These are phyloP conservation scores for Kazachstania sp. DNA, from an alignment of 1,139 yeast genomes.

Conservation along the genomic window DNA sequence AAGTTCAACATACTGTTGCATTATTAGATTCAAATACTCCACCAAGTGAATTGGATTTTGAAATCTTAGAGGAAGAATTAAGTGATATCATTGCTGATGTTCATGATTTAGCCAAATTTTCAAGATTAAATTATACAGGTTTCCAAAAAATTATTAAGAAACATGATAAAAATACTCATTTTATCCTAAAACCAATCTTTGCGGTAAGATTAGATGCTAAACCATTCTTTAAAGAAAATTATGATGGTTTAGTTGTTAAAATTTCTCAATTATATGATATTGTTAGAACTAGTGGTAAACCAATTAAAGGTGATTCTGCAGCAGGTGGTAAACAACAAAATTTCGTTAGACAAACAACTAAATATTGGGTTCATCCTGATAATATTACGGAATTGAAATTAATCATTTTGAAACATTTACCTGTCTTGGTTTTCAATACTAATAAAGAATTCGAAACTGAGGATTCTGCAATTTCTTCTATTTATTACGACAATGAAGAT, in stretches of 20 bases:
- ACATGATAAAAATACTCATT: conserved; percentile 85
- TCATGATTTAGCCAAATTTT: conserved; percentile 89
- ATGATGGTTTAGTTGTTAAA: conserved; percentile 80
- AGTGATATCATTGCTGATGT: conserved; percentile 94
- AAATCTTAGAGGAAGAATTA: conserved; percentile 82
- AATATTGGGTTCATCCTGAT: conserved; percentile 98
- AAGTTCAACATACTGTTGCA: conserved; percentile 56
- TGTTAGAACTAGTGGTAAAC: conserved; percentile 92
- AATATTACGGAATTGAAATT: conserved; percentile 92
- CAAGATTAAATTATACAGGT: conserved; percentile 89
- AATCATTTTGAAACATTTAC: conserved; percentile 85
- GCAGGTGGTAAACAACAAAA: conserved; percentile 98
- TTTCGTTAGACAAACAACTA: conserved; percentile 95
- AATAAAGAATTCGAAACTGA: conserved; percentile 91
- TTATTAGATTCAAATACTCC: conserved; percentile 36
- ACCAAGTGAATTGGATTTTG: conserved; percentile 71
- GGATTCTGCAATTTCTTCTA: conserved; percentile 93
- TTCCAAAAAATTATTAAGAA: conserved; percentile 92
- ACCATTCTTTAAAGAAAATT: conserved; percentile 92
- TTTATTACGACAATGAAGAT: conserved; percentile 82
- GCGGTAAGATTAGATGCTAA: conserved; percentile 86
- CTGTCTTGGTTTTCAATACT: conserved; percentile 91
- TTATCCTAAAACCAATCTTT: conserved; percentile 80
- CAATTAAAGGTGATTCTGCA: conserved; percentile 84
- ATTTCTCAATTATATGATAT: conserved; percentile 82